Evolutionary conservation across 805 yeast genomes (phyloP).

Genomic region (Grigorovia humatica): DNA sequence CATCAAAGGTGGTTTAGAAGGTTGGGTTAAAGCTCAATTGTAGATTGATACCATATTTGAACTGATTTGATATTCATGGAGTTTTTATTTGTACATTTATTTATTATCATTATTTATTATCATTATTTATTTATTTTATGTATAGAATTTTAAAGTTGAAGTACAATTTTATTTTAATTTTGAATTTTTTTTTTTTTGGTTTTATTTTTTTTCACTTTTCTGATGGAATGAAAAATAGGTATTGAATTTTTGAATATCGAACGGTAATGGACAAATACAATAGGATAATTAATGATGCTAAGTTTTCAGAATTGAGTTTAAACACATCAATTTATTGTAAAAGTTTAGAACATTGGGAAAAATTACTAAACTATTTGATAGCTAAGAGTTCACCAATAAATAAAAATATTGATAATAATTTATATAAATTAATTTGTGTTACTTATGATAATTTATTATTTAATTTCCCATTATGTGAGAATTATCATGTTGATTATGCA

Average conservation of each 20-base stretch:
- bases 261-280: conserved; percentile 17
- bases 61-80: conserved; percentile 1
- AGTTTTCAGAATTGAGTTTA: conserved; percentile 19
- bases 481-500: conserved; percentile 28
- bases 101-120: background rate
- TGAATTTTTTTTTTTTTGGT: conserved; percentile 1
- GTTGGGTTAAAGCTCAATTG: conserved; percentile 85
- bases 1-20: conserved; percentile 94
- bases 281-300: conserved; percentile 12
- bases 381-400: conserved; percentile 18
- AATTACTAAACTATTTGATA: conserved; percentile 18
- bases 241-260: background rate
- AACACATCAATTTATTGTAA: conserved; percentile 20
- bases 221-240: background rate
- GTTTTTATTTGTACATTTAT: conserved; percentile 1
- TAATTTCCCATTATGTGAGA: conserved; percentile 26
- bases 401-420: conserved; percentile 14
- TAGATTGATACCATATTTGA: conserved; percentile 3
- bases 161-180: too few species aligned
- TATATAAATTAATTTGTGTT: conserved; percentile 13
- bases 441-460: conserved; percentile 23
- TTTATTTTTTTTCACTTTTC: background rate
- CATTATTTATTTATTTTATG: background rate
- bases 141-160: too few species aligned
- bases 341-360: conserved; percentile 25